phyloP scores from a whole-genome alignment of 1,284 basidiomycete species.

The Grifola frondosa region DNA sequence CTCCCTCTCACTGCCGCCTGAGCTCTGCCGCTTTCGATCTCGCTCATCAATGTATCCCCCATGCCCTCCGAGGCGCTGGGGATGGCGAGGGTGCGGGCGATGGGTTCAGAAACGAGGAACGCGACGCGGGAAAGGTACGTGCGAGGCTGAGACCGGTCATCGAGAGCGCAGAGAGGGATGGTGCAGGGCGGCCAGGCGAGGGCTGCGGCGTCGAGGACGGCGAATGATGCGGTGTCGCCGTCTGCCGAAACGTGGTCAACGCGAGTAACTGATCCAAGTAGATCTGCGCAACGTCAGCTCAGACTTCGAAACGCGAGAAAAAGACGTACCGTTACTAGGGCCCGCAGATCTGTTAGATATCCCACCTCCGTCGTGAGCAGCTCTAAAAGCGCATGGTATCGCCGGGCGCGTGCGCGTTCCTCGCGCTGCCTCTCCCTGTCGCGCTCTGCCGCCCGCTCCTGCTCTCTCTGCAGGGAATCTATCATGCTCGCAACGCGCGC shows the following conservation, averaged over 20 bases:
- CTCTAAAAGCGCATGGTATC: conserved; percentile 74
- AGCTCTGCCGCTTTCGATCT: conserved; percentile 16
- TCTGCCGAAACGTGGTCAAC: conserved; percentile 19
- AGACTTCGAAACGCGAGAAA: not conserved
- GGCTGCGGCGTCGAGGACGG: conserved; percentile 15
- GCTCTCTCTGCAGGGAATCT: conserved; percentile 13
- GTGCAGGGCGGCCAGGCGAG: conserved; percentile 7
- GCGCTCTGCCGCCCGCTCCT: conserved; percentile 7
- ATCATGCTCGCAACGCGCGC: conserved; percentile 2
- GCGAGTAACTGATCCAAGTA: conserved; percentile 35
- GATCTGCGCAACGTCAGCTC: conserved; percentile 23
- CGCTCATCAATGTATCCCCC: conserved; percentile 9
- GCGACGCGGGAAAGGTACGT: conserved; percentile 23
- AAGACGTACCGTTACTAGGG: conserved; percentile 66
- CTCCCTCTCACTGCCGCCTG: conserved; percentile 8
- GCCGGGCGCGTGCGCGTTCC: conserved; percentile 22
- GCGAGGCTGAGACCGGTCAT: conserved; percentile 22
- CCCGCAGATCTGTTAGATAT: conserved; percentile 76
- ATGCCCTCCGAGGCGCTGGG: conserved; percentile 11
- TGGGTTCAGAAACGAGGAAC: conserved; percentile 18
- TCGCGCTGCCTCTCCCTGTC: conserved; percentile 17
- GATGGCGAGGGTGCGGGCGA: conserved; percentile 17
- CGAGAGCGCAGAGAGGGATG: conserved; percentile 27
- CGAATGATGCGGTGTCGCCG: conserved; percentile 13
- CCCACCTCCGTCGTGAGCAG: conserved; percentile 80